Percentiles rank a stretch among this genome's conserved stretches.
phyloP scores from a whole-genome alignment of 139 green algal genomes.

The Asterochloris erici region DNA sequence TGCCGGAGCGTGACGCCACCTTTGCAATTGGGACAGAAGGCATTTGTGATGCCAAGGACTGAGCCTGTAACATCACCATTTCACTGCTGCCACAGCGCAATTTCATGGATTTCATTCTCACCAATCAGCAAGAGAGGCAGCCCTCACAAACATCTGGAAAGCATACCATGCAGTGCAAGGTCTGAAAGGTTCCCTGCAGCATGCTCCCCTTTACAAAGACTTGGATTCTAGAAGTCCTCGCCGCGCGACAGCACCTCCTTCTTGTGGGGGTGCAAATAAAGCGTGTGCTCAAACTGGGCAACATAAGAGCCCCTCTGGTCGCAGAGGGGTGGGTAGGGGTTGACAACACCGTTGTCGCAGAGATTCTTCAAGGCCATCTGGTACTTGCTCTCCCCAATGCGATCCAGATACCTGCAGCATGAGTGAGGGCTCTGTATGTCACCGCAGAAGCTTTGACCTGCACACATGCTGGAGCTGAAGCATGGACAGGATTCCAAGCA shows the following conservation, averaged over 20 bases:
- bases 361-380: slow-evolving; percentile 99
- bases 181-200: background rate
- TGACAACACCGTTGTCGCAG: slow-evolving; percentile 88
- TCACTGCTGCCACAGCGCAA: background rate
- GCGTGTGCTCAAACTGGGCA: slow-evolving; percentile 97
- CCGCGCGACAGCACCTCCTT: slow-evolving; percentile 97
- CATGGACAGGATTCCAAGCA: background rate
- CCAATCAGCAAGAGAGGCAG: background rate
- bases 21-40: slow-evolving; percentile 86
- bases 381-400: slow-evolving; percentile 97
- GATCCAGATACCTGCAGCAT: slow-evolving; percentile 76
- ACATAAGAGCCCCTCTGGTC: slow-evolving; percentile 92
- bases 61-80: background rate
- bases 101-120: background rate
- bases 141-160: background rate
- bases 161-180: background rate
- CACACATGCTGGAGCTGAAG: background rate
- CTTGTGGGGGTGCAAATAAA: slow-evolving; percentile 89
- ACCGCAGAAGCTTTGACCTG: background rate
- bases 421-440: too few species aligned
- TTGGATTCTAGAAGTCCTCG: slow-evolving; percentile 79
- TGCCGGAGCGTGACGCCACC: slow-evolving; percentile 91
- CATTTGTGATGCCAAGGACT: slow-evolving; percentile 88
- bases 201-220: background rate
- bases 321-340: slow-evolving; percentile 93